A percentile compares a stretch with the other conserved stretches of the same genome.
Evolutionary conservation across 2,329 filamentous ascomycete species (phyloP).

Genomic region (Colletotrichum chrysophilum): DNA sequence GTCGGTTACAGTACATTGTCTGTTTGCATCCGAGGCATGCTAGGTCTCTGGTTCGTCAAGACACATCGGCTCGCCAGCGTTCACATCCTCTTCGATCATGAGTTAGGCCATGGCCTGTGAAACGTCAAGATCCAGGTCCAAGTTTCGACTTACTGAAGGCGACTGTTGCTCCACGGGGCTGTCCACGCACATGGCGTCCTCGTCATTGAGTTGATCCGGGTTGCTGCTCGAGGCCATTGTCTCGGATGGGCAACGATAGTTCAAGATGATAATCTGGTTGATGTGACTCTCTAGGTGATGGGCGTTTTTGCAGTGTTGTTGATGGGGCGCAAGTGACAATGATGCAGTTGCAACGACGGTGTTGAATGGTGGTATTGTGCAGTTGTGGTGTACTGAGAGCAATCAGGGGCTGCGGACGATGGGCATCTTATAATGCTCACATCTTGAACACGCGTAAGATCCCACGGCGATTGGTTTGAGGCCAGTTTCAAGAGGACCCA

Average conservation of each 20-base stretch:
- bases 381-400: neutral
- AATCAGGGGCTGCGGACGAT: neutral
- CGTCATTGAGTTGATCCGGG: neutral
- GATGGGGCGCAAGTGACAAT: neutral
- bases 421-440: neutral
- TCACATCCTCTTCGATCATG: neutral
- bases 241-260: neutral
- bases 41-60: neutral
- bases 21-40: neutral
- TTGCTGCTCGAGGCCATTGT: neutral
- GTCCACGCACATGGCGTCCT: neutral
- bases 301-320: neutral
- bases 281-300: neutral
- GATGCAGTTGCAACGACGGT: neutral
- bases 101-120: neutral
- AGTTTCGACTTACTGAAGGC: neutral
- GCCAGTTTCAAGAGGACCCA: neutral
- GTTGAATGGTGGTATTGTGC: neutral
- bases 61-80: neutral
- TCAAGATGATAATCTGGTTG: neutral
- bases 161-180: neutral
- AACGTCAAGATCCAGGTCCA: neutral
- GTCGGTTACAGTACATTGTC: neutral
- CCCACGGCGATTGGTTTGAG: neutral
- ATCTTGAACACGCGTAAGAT: neutral